Conservation (phyloP, 495 filamentous ascomycete genomes). For the Copromyces sp. region DNA sequence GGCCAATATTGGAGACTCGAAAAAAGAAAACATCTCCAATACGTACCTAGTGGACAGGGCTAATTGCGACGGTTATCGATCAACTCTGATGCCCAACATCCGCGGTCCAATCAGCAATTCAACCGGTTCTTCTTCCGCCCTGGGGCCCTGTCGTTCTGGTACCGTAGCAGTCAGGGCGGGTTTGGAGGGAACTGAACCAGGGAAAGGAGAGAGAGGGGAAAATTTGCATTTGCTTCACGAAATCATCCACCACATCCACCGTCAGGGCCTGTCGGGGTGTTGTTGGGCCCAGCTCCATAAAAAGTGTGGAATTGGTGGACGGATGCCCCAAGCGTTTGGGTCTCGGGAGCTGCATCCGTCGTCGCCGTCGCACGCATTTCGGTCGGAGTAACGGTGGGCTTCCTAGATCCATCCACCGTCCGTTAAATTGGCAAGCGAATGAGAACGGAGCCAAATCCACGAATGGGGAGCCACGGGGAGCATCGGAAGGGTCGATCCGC, state of each 20-base stretch:
- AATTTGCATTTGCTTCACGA: not conserved
- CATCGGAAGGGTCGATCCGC: not conserved
- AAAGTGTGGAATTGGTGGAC: not conserved
- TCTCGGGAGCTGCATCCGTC: not conserved
- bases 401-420: not conserved
- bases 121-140: not conserved
- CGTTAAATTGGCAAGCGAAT: not conserved
- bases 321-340: not conserved
- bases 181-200: not conserved
- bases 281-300: not conserved
- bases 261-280: not conserved
- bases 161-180: not conserved
- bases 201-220: not conserved
- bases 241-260: not conserved
- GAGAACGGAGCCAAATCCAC: not conserved
- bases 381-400: not conserved
- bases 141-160: not conserved
- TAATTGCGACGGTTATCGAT: not conserved
- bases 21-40: not conserved
- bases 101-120: not conserved
- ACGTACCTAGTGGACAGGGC: not conserved
- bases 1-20: not conserved
- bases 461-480: not conserved
- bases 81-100: not conserved
- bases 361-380: not conserved